Conservation (phyloP, 345 rosid species). For the Capsella bursapastoris region DNA sequence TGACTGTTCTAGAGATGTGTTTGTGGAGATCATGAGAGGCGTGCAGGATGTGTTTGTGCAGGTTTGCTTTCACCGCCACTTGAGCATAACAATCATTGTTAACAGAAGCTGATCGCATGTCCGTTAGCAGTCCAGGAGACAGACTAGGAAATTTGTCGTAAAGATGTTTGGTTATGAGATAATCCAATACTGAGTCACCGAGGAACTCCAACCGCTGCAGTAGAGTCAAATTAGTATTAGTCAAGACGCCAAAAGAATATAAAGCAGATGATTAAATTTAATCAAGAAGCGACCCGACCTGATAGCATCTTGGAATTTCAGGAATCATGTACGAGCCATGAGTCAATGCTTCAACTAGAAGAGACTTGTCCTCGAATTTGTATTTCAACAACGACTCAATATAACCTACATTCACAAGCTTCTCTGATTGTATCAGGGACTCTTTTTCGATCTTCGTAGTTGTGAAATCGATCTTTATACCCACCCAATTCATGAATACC, state of each 20-base stretch:
- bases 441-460: conserved; percentile 45
- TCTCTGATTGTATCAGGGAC: conserved; percentile 45
- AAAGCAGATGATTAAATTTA: neutral
- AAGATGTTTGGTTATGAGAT: conserved; percentile 65
- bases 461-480: conserved; percentile 60
- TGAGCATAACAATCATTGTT: conserved; percentile 86
- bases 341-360: conserved; percentile 87
- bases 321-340: conserved; percentile 94
- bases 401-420: conserved; percentile 50
- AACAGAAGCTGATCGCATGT: conserved; percentile 93
- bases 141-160: conserved; percentile 61
- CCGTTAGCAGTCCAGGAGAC: conserved; percentile 83
- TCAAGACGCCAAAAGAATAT: neutral
- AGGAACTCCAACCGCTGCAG: conserved; percentile 93
- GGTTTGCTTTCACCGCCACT: conserved; percentile 57
- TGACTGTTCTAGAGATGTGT: conserved; percentile 49
- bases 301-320: conserved; percentile 89
- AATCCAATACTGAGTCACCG: conserved; percentile 88
- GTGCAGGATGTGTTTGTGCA: conserved; percentile 76
- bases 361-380: conserved; percentile 61
- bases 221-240: neutral
- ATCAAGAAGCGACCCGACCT: conserved; percentile 52
- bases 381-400: conserved; percentile 66
- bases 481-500: conserved; percentile 71
- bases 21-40: conserved; percentile 68